Percentiles rank a stretch among this genome's conserved stretches.
phyloP scores from a whole-genome alignment of 1,284 basidiomycete genomes.

The Polyporus tsugae region DNA sequence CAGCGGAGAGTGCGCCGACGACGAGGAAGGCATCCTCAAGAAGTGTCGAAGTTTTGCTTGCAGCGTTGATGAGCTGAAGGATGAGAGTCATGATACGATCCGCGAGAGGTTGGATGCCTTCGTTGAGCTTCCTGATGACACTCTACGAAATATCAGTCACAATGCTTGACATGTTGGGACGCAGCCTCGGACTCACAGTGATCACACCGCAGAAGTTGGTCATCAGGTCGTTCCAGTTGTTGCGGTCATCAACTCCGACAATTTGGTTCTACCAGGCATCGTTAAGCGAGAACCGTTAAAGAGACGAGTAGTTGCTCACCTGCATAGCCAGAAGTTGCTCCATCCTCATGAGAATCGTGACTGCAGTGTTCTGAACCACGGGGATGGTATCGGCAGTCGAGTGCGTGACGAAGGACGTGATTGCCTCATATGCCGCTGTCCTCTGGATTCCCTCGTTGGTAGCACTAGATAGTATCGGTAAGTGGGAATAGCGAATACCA shows the following conservation, averaged over 20 bases:
- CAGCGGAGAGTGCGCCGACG: conserved; percentile 89
- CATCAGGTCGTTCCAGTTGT: conserved; percentile 99
- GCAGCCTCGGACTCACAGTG: conserved; percentile 63
- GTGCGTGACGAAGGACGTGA: conserved; percentile 87
- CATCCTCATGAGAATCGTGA: conserved; percentile 88
- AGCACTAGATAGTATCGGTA: conserved; percentile 54
- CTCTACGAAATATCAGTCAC: conserved; percentile 55
- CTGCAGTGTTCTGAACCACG: conserved; percentile 85
- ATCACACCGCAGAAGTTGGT: conserved; percentile 94
- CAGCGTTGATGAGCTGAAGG: conserved; percentile 85
- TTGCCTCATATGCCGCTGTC: conserved; percentile 96
- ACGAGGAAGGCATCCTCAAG: conserved; percentile 97
- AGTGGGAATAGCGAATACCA: conserved; percentile 12
- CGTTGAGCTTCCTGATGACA: conserved; percentile 85
- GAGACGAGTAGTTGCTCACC: conserved; percentile 48
- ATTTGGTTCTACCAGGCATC: conserved; percentile 79
- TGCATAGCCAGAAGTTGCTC: conserved; percentile 88
- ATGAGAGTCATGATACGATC: conserved; percentile 96
- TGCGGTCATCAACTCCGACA: conserved; percentile 94
- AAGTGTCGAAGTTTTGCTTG: conserved; percentile 94
- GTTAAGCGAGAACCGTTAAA: background rate
- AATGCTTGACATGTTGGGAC: background rate
- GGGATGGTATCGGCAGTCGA: conserved; percentile 84
- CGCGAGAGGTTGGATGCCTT: conserved; percentile 88
- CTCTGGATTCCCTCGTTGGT: conserved; percentile 94